Evolutionary conservation across 2,329 filamentous ascomycete species (phyloP), one percentile per base, ranked within the genome.

Genomic region (Sclerotinia sclerotiorum): DNA sequence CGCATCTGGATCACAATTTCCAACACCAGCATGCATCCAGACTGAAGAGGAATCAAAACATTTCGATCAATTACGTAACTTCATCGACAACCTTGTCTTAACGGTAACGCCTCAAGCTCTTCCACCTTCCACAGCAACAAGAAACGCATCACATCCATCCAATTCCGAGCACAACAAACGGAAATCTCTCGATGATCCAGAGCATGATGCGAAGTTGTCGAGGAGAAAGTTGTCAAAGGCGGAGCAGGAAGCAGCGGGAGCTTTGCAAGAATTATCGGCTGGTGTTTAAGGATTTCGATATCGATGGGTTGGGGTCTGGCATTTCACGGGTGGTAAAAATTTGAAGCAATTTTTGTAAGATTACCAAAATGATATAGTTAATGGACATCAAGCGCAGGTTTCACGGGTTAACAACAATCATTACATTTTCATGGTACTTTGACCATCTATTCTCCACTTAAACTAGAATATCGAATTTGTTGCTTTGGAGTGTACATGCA

Each of bases 21-120:
- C 65, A 54, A 63, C 57, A 27, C 65, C 65, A 68, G 24, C 57
- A 48, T 68, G 65, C 35, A 68, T 68, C 24, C 65, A 68, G 55
- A 68, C 65, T 3, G 65, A 68, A 55, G 65, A 68, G 27, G 65
- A 68, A 48, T 68, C 65, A 27, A 68, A 63, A 55, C 65, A 55
- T 55, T 68, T 68, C 39, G 65, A 68, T 63, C 65, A 68, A 55
- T 63, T 68, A 63, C 65, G 65, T 52, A 68, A 68, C 49, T 68
- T 68, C 49, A 68, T 68, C 49, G 65, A 68, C 21, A 63, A 68
- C 32, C 56, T 68, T n/a, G 65, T 68, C 35, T 63, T 68, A 10
- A 63, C 65, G 2, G 65, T 68, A 27, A 63, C 65, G 54, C 49
- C 65, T 48, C 57, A 57, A 27, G 52, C 64, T 39, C 39, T 44